A percentile compares a stretch with the other conserved stretches of the same genome.
Conservation (phyloP, 768 basidiomycete species). For the Lanmaoa rubissima region DNA sequence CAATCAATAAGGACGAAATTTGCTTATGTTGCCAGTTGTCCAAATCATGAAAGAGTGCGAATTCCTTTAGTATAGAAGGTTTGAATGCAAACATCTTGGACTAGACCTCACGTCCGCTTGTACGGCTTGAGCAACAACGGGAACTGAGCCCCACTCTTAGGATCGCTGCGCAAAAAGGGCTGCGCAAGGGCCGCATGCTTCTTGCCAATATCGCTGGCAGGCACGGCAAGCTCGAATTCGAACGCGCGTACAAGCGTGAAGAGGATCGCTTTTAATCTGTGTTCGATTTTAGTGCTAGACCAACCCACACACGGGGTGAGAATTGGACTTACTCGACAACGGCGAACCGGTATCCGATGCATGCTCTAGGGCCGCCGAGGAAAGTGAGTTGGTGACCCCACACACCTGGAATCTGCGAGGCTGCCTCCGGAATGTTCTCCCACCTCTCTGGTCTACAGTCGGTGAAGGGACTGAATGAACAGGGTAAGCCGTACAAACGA, state of each 20-base stretch:
- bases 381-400: conserved; percentile 61
- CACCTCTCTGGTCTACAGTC: conserved; percentile 60
- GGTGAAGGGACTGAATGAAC: not conserved
- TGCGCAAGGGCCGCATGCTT: not conserved
- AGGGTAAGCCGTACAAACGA: not conserved
- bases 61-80: too few species aligned
- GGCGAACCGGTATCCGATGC: too few species aligned
- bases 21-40: too few species aligned
- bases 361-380: too few species aligned
- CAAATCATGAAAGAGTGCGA: too few species aligned
- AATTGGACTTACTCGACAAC: conserved; percentile 33
- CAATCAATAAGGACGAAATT: too few species aligned
- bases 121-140: not conserved
- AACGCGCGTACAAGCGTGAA: too few species aligned
- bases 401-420: conserved; percentile 50
- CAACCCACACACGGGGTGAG: not conserved
- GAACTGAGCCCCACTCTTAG: not conserved
- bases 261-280: not conserved
- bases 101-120: not conserved
- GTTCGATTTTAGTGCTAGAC: not conserved
- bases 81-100: too few species aligned
- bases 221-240: too few species aligned
- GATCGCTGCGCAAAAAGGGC: not conserved
- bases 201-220: not conserved
- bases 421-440: conserved; percentile 45